phyloP scores from a whole-genome alignment of 768 basidiomycete genomes.

The Tubosaeta sp. region DNA sequence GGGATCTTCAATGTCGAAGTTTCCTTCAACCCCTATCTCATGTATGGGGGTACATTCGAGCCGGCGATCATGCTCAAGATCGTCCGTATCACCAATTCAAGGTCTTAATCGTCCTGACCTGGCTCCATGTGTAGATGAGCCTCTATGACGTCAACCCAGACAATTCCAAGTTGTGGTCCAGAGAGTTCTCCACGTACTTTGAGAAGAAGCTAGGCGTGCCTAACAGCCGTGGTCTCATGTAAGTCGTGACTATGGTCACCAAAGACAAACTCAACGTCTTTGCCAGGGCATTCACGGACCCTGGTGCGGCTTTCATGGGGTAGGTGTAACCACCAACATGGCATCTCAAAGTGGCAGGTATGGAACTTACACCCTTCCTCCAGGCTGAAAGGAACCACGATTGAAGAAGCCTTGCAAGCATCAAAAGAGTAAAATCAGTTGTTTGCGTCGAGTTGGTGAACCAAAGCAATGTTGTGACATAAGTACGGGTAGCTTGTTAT shows the following conservation, averaged over 20 bases:
- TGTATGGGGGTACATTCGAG: conserved; percentile 59
- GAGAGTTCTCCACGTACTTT: conserved; percentile 51
- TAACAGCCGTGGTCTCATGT: conserved; percentile 61
- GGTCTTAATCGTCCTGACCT: not conserved
- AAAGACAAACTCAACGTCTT: not conserved
- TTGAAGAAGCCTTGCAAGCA: conserved; percentile 7
- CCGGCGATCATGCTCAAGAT: conserved; percentile 58
- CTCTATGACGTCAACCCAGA: conserved; percentile 49
- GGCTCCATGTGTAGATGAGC: conserved; percentile 40
- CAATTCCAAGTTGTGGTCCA: conserved; percentile 51
- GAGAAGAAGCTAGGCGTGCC: conserved; percentile 47
- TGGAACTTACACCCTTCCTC: not conserved
- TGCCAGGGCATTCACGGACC: conserved; percentile 25
- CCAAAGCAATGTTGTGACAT: not conserved
- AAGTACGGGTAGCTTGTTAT: not conserved
- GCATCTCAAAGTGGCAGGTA: not conserved
- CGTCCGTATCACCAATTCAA: conserved; percentile 37
- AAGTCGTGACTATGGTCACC: not conserved
- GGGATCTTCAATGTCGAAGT: conserved; percentile 50
- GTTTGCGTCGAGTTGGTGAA: not conserved
- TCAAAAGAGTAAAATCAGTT: not conserved
- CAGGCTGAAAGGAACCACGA: conserved; percentile 15
- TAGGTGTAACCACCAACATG: conserved; percentile 3
- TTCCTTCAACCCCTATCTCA: conserved; percentile 54
- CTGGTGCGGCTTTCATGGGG: conserved; percentile 24